These are phyloP conservation scores for Sedum album DNA, from an alignment of 164 flowering plant species.

Conservation along the genomic window DNA sequence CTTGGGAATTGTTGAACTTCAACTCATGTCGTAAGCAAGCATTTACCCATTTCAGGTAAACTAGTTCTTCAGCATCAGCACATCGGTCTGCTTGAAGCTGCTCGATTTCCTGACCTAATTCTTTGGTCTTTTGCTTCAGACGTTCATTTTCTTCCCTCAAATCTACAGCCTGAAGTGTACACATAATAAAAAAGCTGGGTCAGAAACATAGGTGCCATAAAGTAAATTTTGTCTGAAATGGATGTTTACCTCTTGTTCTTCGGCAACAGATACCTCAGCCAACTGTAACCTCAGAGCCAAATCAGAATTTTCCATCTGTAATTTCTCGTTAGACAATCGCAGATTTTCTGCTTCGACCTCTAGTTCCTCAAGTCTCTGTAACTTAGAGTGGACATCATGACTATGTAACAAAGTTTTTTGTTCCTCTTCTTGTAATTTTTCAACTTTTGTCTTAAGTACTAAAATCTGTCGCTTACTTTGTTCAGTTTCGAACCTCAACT, in stretches of 20 bases:
- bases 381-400: constrained; percentile 20
- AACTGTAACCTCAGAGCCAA: constrained; percentile 53
- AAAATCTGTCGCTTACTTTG: constrained; percentile 53
- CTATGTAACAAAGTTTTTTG: constrained; percentile 14
- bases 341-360: constrained; percentile 41
- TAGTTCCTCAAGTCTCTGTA: constrained; percentile 37
- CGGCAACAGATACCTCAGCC: constrained; percentile 43
- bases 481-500: constrained; percentile 51
- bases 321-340: constrained; percentile 33
- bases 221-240: background rate
- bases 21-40: constrained; percentile 88
- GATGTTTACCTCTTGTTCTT: constrained; percentile 46
- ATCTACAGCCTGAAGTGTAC: constrained; percentile 36
- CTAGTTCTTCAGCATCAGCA: constrained; percentile 73
- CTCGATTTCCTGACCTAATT: constrained; percentile 52
- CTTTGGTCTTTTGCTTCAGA: constrained; percentile 45
- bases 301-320: constrained; percentile 60
- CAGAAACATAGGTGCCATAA: background rate
- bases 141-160: constrained; percentile 24
- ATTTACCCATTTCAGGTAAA: constrained; percentile 87
- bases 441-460: constrained; percentile 47
- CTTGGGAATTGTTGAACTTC: constrained; percentile 48
- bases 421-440: constrained; percentile 48
- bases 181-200: background rate
- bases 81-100: constrained; percentile 53